phyloP scores from a whole-genome alignment of 208 protist genomes.

The Crithidia bombi region DNA sequence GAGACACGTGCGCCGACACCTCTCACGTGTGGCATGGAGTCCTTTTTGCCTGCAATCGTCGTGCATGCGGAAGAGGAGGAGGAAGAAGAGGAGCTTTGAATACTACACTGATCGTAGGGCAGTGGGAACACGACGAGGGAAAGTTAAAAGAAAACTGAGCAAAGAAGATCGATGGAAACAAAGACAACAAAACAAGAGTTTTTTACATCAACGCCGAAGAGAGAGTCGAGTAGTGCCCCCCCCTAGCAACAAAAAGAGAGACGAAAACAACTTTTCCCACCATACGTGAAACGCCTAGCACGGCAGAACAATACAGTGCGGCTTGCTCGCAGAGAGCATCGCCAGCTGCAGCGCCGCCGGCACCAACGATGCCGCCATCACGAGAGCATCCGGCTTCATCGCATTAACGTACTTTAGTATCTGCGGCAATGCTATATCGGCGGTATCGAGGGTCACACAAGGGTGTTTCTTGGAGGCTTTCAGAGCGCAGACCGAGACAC shows the following conservation, averaged over 20 bases:
- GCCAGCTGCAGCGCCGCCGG: conserved; percentile 59
- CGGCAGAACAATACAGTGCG: conserved; percentile 75
- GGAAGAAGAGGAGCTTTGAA: too few species aligned
- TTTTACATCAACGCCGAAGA: background rate
- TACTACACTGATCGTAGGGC: too few species aligned
- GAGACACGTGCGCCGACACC: too few species aligned
- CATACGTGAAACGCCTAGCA: background rate
- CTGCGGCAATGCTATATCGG: conserved; percentile 52
- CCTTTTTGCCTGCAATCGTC: too few species aligned
- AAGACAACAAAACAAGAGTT: background rate
- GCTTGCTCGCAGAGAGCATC: conserved; percentile 56
- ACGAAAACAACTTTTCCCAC: too few species aligned
- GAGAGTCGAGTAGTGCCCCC: too few species aligned
- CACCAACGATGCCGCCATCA: conserved; percentile 45
- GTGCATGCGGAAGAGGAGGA: too few species aligned
- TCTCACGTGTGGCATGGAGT: too few species aligned
- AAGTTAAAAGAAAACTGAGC: too few species aligned
- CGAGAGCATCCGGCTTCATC: conserved; percentile 66
- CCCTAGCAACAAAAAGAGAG: too few species aligned
- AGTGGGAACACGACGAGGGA: too few species aligned
- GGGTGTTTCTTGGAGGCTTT: conserved; percentile 66
- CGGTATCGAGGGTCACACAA: conserved; percentile 22
- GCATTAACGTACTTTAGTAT: conserved; percentile 59
- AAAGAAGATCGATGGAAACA: background rate
- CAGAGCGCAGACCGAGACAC: conserved; percentile 54